Base-by-base conservation (phyloP, 257 asterid species). In the Lycium barbarum region DNA sequence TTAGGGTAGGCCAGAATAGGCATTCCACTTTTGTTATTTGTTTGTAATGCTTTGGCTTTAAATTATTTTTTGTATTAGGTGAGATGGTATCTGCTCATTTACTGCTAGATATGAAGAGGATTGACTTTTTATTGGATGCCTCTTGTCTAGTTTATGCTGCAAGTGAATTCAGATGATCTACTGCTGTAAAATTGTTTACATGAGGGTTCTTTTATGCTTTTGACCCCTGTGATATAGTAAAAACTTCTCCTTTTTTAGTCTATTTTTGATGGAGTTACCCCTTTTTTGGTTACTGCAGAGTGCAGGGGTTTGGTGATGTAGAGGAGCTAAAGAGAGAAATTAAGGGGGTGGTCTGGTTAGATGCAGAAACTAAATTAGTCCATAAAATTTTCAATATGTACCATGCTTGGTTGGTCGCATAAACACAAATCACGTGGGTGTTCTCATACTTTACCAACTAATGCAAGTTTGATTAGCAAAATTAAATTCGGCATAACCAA, bases 11-110 rank as follows among this genome's bases (percentile, higher is more conserved):
- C 61, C 81, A 49, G 43, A 72, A 49, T 74, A 49, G 43, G 43
- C 81, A 74, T 74, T 74, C 43, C 3, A 10, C 43, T 40, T 49
- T 49, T 20, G 61, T 74, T 74, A 61, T 74, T 49, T 22, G 13
- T 74, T 47, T 74, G 81, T 74, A 74, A 74, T 11, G 61, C 20
- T 74, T 49, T 49, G 61, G 43, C 80, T 72, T 45, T 22, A 45
- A 45, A 26, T 63, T 63, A 63, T 66, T 12, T 59, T 55, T 6
- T 53, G 57, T 71, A 71, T 17, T 17, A 40, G 22, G 18, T 36
- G 26, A 83, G 40, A 38, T n/a, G 17, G 79, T 40, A 17, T 72
- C 58, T 45, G n/a, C 58, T 45, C 38, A 72, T 49, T 47, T 22
- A 74, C 40, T 74, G 61, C 58, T 51, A 20, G 20, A 47, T 73